Conservation (phyloP, 164 flowering plant species). For the Annona squamosa region DNA sequence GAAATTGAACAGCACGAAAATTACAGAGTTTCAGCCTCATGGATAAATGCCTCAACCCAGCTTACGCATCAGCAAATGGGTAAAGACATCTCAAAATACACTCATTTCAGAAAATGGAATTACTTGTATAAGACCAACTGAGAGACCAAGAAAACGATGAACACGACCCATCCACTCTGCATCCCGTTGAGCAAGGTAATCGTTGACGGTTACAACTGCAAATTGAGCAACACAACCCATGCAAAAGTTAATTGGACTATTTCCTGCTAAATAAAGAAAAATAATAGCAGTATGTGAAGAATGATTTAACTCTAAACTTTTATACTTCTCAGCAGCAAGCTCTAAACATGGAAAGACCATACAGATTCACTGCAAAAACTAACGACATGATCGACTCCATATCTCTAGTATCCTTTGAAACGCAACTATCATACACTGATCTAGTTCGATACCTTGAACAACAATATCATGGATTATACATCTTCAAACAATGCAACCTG, state of each 20-base stretch:
- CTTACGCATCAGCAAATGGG: conserved; percentile 1
- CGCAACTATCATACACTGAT: not conserved
- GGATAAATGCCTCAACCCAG: not conserved
- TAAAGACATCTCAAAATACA: not conserved
- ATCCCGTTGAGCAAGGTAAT: conserved; percentile 98
- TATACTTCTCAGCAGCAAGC: not conserved
- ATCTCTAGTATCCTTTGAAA: not conserved
- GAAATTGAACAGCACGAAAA: conserved; percentile 16
- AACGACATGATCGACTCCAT: not conserved
- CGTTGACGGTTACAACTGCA: conserved; percentile 96
- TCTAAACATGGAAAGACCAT: not conserved
- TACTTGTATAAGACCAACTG: conserved; percentile 98
- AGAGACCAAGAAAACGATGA: conserved; percentile 93
- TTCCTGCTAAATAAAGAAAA: not conserved
- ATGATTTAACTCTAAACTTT: not conserved
- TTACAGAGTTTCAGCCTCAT: not conserved
- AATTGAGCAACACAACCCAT: conserved; percentile 1
- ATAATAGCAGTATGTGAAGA: not conserved
- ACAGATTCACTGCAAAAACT: not conserved
- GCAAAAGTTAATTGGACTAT: not conserved
- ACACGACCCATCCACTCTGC: conserved; percentile 99
- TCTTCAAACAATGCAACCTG: not conserved
- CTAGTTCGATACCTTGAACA: not conserved
- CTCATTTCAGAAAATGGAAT: not conserved
- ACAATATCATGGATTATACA: not conserved